These are phyloP conservation scores for Tolypocladium capitatum DNA, from an alignment of 2,329 filamentous ascomycete genomes.

Conservation along the genomic window DNA sequence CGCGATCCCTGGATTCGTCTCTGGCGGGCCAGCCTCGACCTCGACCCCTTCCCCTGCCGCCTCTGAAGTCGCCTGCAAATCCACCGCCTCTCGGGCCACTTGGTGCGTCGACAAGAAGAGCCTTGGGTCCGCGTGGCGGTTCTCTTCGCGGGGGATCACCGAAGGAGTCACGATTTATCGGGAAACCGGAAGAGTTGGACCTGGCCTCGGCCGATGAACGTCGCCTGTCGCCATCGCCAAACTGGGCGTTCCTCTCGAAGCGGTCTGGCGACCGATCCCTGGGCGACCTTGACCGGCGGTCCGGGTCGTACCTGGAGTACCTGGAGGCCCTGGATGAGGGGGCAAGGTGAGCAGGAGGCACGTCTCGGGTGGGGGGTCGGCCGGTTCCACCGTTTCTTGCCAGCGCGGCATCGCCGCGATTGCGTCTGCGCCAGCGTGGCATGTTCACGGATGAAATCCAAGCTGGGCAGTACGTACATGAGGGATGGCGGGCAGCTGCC, in stretches of 20 bases:
- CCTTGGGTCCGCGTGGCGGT: conserved; percentile 71
- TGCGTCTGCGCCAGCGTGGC: not conserved
- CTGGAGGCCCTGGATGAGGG: conserved; percentile 31
- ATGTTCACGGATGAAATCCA: not conserved
- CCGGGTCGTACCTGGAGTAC: conserved; percentile 49
- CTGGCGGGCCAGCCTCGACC: conserved; percentile 42
- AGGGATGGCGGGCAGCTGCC: conserved; percentile 9
- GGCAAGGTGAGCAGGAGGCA: conserved; percentile 1
- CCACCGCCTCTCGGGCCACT: conserved; percentile 54
- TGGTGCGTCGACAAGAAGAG: conserved; percentile 57
- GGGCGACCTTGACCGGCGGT: conserved; percentile 50
- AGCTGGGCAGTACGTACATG: conserved; percentile 9
- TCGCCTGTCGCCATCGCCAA: conserved; percentile 53
- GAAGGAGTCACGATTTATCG: conserved; percentile 43
- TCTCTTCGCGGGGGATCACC: conserved; percentile 48
- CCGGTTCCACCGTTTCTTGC: not conserved
- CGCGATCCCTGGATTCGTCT: conserved; percentile 49
- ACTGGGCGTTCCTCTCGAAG: conserved; percentile 42
- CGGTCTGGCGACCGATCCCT: conserved; percentile 59
- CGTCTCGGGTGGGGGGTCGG: not conserved
- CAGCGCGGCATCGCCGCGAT: not conserved
- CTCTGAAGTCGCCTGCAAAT: conserved; percentile 51
- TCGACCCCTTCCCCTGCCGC: conserved; percentile 36
- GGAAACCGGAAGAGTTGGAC: conserved; percentile 45
- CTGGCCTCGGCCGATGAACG: conserved; percentile 49